Conservation (phyloP, 108 stramenopile genomes). For the Conticribra guillardii region DNA sequence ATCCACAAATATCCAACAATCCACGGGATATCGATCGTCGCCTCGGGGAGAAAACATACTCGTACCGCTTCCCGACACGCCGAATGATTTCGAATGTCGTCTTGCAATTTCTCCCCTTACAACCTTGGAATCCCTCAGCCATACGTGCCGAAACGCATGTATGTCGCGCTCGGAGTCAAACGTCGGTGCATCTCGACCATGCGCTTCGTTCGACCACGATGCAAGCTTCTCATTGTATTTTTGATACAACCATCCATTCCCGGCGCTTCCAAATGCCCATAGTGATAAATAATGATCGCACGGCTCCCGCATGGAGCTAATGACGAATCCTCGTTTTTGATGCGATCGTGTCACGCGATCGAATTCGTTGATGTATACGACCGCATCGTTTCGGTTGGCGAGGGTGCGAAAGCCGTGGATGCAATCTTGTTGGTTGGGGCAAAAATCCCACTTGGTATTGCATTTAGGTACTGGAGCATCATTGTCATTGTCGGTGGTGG, state of each 20-base stretch:
- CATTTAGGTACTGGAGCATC: too few species aligned
- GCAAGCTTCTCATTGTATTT: too few species aligned
- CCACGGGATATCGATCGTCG: conserved; percentile 10
- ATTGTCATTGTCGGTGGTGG: too few species aligned
- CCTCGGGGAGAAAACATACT: too few species aligned
- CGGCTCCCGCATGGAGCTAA: conserved; percentile 15
- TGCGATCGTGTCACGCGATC: too few species aligned
- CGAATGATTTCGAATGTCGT: neutral
- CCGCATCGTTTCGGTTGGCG: too few species aligned
- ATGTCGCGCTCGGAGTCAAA: conserved; percentile 6
- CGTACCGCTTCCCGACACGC: neutral
- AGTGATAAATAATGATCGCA: conserved; percentile 24
- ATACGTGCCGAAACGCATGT: conserved; percentile 1
- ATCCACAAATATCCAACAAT: conserved; percentile 20
- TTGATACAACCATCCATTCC: neutral
- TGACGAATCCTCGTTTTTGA: too few species aligned
- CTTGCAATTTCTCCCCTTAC: neutral
- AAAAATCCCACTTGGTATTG: too few species aligned
- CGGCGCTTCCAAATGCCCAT: conserved; percentile 9
- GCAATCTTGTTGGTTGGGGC: too few species aligned
- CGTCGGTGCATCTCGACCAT: conserved; percentile 3
- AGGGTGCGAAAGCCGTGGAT: too few species aligned
- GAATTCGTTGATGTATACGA: too few species aligned
- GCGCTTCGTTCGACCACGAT: too few species aligned
- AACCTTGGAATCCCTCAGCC: neutral